Evolutionary conservation across 2,329 filamentous ascomycete species (phyloP).

Genomic region (Cercospora berteroae): DNA sequence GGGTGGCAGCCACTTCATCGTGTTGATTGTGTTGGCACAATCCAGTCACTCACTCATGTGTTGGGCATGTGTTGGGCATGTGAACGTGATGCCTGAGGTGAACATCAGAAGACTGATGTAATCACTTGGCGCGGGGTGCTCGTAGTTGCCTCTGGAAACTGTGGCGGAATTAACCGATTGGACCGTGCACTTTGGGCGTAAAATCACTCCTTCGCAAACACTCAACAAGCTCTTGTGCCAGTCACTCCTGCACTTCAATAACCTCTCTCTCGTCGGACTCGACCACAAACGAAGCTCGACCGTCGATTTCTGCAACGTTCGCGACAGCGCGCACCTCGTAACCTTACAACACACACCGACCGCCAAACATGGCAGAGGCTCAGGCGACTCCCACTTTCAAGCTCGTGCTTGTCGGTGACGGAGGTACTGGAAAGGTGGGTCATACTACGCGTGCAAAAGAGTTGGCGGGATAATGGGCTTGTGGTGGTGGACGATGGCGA

Average conservation of each 20-base stretch:
- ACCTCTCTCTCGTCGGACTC: not conserved
- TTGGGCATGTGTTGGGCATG: not conserved
- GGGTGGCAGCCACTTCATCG: not conserved
- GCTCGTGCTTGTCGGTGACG: constrained; percentile 98
- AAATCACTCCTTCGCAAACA: constrained; percentile 8
- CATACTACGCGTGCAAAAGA: not conserved
- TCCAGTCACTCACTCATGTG: not conserved
- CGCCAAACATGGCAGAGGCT: constrained; percentile 21
- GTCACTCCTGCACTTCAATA: not conserved
- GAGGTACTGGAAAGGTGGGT: constrained; percentile 97
- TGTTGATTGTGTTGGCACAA: not conserved
- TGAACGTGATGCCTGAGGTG: constrained; percentile 1
- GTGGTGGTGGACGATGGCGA: not conserved
- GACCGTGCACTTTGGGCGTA: constrained; percentile 4
- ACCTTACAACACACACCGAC: constrained; percentile 10
- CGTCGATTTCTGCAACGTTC: not conserved
- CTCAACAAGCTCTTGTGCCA: constrained; percentile 8
- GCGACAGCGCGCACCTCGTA: constrained; percentile 5
- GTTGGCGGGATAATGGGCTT: not conserved
- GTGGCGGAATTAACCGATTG: not conserved
- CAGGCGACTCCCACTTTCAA: constrained; percentile 78
- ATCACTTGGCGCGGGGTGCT: constrained; percentile 5
- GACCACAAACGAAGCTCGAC: constrained; percentile 2
- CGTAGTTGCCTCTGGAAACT: constrained; percentile 7
- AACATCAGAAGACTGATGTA: not conserved